Evolutionary conservation across 495 filamentous ascomycete species (phyloP).

Genomic region (Neurospora africana): DNA sequence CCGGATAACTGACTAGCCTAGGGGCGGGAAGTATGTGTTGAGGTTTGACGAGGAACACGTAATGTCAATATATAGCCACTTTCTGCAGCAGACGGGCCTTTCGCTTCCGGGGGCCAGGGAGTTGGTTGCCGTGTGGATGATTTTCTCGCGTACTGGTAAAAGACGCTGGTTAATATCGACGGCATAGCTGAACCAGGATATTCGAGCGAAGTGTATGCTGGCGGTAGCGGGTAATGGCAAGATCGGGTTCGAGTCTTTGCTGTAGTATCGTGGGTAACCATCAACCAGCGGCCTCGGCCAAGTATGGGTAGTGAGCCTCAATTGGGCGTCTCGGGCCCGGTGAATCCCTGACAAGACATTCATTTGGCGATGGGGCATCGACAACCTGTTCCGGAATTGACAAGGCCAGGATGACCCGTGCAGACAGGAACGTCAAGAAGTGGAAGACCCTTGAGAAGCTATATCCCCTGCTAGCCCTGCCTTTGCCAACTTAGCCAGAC

Average conservation of each 20-base stretch:
- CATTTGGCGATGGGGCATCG: neutral
- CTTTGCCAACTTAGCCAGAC: neutral
- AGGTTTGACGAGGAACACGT: slow-evolving; percentile 18
- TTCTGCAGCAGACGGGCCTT: slow-evolving; percentile 8
- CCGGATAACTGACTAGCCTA: slow-evolving; percentile 4
- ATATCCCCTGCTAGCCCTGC: neutral
- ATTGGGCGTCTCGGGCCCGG: neutral
- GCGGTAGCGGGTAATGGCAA: neutral
- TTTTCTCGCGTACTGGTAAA: slow-evolving; percentile 20
- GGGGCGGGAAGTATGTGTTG: slow-evolving; percentile 10
- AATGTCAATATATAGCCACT: slow-evolving; percentile 24
- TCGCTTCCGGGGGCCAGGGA: slow-evolving; percentile 17
- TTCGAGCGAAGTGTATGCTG: slow-evolving; percentile 1
- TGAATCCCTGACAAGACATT: neutral
- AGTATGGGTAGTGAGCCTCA: neutral
- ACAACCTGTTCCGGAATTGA: neutral
- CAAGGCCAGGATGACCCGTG: neutral
- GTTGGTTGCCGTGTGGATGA: slow-evolving; percentile 16
- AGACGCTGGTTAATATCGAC: slow-evolving; percentile 18
- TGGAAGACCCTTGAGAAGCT: neutral
- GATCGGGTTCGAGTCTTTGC: neutral
- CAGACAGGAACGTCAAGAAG: neutral
- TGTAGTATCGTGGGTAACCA: neutral
- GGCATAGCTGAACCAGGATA: slow-evolving; percentile 18
- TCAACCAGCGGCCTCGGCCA: neutral